These are phyloP conservation scores for Gnaphalium uliginosum DNA, from an alignment of 129 eudicot species.

Conservation along the genomic window DNA sequence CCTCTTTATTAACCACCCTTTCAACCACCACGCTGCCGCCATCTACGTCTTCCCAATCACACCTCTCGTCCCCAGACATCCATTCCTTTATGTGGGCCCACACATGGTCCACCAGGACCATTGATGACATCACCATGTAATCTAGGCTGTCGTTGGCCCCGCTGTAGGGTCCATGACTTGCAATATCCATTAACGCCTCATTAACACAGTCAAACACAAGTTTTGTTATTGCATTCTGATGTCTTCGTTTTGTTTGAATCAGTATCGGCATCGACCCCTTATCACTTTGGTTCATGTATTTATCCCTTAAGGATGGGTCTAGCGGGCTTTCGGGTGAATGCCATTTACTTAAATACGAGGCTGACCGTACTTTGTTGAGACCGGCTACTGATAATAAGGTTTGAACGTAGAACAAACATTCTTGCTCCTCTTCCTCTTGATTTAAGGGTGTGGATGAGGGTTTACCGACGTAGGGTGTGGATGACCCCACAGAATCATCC, in stretches of 20 bases:
- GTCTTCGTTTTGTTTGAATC: conserved; percentile 56
- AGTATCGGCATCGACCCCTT: conserved; percentile 34
- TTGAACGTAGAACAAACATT: conserved; percentile 57
- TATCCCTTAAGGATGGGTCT: conserved; percentile 76
- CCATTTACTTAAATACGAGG: conserved; percentile 59
- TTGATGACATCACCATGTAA: conserved; percentile 30
- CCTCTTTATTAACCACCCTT: conserved; percentile 69
- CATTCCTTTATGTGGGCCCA: conserved; percentile 66
- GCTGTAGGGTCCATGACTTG: conserved; percentile 38
- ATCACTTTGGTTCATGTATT: conserved; percentile 46
- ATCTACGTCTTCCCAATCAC: conserved; percentile 40
- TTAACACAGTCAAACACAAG: conserved; percentile 88
- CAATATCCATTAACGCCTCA: conserved; percentile 52
- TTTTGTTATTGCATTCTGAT: conserved; percentile 51
- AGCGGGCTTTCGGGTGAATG: conserved; percentile 85
- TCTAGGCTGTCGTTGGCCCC: conserved; percentile 21
- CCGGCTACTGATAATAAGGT: conserved; percentile 66
- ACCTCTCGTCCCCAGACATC: conserved; percentile 51
- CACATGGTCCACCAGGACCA: conserved; percentile 51
- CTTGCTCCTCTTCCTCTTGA: conserved; percentile 58
- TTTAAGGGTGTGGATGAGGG: conserved; percentile 40
- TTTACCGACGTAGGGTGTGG: conserved; percentile 44
- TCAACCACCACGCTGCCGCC: conserved; percentile 58
- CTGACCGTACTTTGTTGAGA: conserved; percentile 36
- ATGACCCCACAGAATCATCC: conserved; percentile 62